A percentile compares a stretch with the other conserved stretches of the same genome.
These are phyloP conservation scores for Xenoacremonium recifei DNA, from an alignment of 2,329 filamentous ascomycete species.

Conservation along the genomic window DNA sequence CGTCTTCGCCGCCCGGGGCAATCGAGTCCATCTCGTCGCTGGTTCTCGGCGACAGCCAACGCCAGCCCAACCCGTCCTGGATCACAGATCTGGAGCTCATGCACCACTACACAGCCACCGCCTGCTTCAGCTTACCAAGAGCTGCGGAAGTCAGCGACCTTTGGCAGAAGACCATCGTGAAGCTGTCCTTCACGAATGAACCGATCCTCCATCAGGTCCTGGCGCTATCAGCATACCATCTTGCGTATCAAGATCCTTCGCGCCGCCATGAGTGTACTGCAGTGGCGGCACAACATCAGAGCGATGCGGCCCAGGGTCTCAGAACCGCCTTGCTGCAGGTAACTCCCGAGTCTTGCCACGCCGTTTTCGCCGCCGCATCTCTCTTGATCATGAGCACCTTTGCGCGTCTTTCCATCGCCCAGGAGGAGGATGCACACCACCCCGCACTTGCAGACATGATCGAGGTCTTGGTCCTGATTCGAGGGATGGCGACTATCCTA, in stretches of 20 bases:
- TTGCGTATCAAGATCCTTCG: slow-evolving; percentile 25
- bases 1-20: slow-evolving; percentile 12
- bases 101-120: slow-evolving; percentile 32
- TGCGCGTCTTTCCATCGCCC: slow-evolving; percentile 20
- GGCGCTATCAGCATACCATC: slow-evolving; percentile 29
- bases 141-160: slow-evolving; percentile 24
- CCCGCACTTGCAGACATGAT: slow-evolving; percentile 30
- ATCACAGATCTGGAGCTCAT: slow-evolving; percentile 35
- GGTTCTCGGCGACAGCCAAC: slow-evolving; percentile 8
- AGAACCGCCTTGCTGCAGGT: slow-evolving; percentile 24
- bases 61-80: slow-evolving; percentile 22
- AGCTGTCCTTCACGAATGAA: slow-evolving; percentile 24
- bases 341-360: slow-evolving; percentile 28
- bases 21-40: slow-evolving; percentile 23
- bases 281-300: slow-evolving; percentile 32
- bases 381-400: slow-evolving; percentile 32
- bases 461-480: slow-evolving; percentile 30
- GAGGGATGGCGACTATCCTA: slow-evolving; percentile 31
- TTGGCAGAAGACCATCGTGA: slow-evolving; percentile 29
- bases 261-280: slow-evolving; percentile 22
- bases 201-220: slow-evolving; percentile 32
- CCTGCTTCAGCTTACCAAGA: slow-evolving; percentile 30
- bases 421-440: slow-evolving; percentile 9
- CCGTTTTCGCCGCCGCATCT: slow-evolving; percentile 31
- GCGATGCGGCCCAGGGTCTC: slow-evolving; percentile 29